Percentiles rank a stretch among this genome's conserved stretches.
These are phyloP conservation scores for Cytidiella melzeri DNA, from an alignment of 768 basidiomycete species.

Conservation along the genomic window DNA sequence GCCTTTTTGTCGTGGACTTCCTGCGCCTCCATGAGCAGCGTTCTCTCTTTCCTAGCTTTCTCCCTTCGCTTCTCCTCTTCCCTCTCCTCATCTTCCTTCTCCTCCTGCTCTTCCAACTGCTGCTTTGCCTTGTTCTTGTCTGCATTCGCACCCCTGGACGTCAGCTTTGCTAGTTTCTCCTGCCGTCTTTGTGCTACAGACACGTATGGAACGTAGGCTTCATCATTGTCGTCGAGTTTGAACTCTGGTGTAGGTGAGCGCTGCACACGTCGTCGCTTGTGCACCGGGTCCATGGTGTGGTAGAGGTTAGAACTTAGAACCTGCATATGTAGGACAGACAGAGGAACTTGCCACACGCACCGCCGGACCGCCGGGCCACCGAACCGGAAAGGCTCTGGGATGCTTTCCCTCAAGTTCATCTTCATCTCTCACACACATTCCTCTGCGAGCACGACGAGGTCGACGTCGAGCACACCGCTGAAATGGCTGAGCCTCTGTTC, in stretches of 20 bases:
- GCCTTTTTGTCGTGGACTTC: conserved; percentile 87
- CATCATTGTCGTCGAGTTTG: conserved; percentile 52
- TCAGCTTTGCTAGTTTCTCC: conserved; percentile 71
- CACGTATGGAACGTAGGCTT: conserved; percentile 77
- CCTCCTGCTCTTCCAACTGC: conserved; percentile 52
- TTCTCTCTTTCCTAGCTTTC: conserved; percentile 76
- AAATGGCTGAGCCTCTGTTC: conserved; percentile 34
- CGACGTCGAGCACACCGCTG: no score
- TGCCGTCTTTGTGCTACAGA: conserved; percentile 82
- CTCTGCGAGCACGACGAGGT: no score
- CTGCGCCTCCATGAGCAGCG: conserved; percentile 87
- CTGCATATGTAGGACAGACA: no score
- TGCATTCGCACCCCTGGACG: conserved; percentile 50
- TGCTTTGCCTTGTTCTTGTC: conserved; percentile 43
- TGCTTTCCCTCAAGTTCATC: no score
- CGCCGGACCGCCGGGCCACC: no score
- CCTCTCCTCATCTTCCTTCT: conserved; percentile 64
- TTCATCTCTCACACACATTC: no score
- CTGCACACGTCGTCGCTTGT: conserved; percentile 45
- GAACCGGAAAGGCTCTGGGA: no score
- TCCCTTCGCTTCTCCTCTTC: conserved; percentile 77
- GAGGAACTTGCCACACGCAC: background rate
- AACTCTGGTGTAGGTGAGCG: conserved; percentile 57
- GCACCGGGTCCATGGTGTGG: conserved; percentile 28
- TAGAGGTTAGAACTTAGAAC: no score